Conservation (phyloP, 495 filamentous ascomycete species). For the Darksidea phi region DNA sequence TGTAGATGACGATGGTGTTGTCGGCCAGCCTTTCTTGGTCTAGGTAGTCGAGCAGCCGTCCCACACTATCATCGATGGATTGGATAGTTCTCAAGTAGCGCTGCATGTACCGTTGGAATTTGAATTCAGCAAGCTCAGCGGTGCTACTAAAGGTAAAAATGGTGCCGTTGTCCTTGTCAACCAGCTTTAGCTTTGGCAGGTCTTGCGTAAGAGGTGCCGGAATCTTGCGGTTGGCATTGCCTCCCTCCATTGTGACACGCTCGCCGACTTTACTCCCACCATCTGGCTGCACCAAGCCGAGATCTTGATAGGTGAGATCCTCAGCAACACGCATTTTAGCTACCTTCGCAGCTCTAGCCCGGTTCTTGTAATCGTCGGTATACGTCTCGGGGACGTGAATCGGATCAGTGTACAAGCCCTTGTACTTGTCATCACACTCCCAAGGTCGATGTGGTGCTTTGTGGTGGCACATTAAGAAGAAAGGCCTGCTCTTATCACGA, state of each 20-base stretch:
- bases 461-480: constrained; percentile 53
- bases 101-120: constrained; percentile 53
- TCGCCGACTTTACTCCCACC: constrained; percentile 42
- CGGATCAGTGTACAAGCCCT: constrained; percentile 44
- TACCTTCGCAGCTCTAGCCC: constrained; percentile 45
- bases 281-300: constrained; percentile 48
- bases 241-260: constrained; percentile 33
- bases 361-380: constrained; percentile 49
- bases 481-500: constrained; percentile 42
- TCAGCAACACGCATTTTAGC: constrained; percentile 49
- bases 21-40: constrained; percentile 42
- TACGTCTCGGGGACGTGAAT: constrained; percentile 47
- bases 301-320: constrained; percentile 48
- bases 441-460: constrained; percentile 50
- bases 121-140: constrained; percentile 48
- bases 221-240: background rate
- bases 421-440: constrained; percentile 48
- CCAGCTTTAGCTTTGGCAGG: background rate
- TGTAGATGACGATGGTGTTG: constrained; percentile 49
- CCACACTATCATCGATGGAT: constrained; percentile 49
- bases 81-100: constrained; percentile 49
- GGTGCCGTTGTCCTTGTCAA: constrained; percentile 45
- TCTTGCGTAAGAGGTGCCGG: background rate
- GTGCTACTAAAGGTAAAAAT: constrained; percentile 43
- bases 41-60: constrained; percentile 45